Base-by-base conservation (phyloP, 768 basidiomycete genomes). In the Leccinum obscurum region DNA sequence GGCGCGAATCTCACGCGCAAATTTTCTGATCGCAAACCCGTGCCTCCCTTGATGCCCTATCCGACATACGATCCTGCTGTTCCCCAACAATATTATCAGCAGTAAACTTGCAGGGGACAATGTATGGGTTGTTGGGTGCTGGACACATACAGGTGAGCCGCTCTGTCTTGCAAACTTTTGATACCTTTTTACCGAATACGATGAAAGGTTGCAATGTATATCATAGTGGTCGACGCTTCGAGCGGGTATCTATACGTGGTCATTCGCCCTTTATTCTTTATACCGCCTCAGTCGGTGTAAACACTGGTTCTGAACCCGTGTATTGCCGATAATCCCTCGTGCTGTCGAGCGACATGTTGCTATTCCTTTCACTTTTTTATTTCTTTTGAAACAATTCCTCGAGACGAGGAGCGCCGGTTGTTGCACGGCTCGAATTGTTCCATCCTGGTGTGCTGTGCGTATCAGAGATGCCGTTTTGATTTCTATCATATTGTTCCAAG, bases 1-100 rank as follows among this genome's bases (percentile, higher is more conserved):
- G 74, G 72, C 39, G 70, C 74, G 28, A 75, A 68, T 52, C 65
- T 74, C n/a, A 69, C 66, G 9, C 74, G 73, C 64, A 74, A 74
- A 34, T 74, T 63, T n/a, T 74, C 73, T 10, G 64, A 74, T 56
- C 73, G 73, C 34, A 74, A 74, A 54, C 74, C 73, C 3, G 73
- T 74, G 13, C 73, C 74, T 26, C 69, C 69, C 10, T 66, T 74
- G 56, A 39, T 71, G 1, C 67, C 65, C 13, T 30, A 54, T 20
- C 65, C 69, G 0, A 32, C 66, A 9, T 63, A 68, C 41, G 66
- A 70, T 54, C 73, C 71, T 14, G 59, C 70, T 44, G 41, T 70
- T 20, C 72, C 74, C 26, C 58, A 62, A 3, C 70, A 71, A 30
- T 54, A 54, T 35, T 55, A 63, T 46, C 58, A 59, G 13, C 63